Evolutionary conservation across 768 basidiomycete genomes (phyloP).

Genomic region (Chiua virens): DNA sequence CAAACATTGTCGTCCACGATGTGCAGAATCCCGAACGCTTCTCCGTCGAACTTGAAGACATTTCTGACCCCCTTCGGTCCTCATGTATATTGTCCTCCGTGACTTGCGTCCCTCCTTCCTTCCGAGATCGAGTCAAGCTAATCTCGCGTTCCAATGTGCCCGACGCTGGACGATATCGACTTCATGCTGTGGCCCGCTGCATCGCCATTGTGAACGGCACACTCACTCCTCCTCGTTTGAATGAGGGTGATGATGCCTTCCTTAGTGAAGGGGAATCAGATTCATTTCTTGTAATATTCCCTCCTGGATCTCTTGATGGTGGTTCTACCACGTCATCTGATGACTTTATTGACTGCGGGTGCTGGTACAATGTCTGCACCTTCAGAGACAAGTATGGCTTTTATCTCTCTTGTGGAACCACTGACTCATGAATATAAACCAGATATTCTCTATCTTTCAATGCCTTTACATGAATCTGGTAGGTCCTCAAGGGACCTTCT

Average conservation of each 20-base stretch:
- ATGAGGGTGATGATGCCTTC: constrained; percentile 20
- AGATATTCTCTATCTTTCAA: constrained; percentile 63
- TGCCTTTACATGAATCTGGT: constrained; percentile 40
- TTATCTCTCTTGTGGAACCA: background rate
- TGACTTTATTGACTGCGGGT: constrained; percentile 67
- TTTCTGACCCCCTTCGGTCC: constrained; percentile 58
- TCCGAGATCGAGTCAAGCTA: constrained; percentile 23
- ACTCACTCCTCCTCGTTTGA: constrained; percentile 26
- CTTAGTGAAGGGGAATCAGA: constrained; percentile 40
- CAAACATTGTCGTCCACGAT: constrained; percentile 31
- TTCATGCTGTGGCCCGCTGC: constrained; percentile 40
- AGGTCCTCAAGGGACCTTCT: constrained; percentile 39
- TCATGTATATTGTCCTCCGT: constrained; percentile 54
- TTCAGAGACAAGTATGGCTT: constrained; percentile 53
- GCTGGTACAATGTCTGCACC: constrained; percentile 76
- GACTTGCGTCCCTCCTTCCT: constrained; percentile 31
- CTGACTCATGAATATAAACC: constrained; percentile 2
- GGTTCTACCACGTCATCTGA: constrained; percentile 51
- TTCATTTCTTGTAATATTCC: constrained; percentile 71
- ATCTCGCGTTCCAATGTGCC: constrained; percentile 5
- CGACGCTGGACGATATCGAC: constrained; percentile 1
- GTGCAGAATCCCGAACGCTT: constrained; percentile 30
- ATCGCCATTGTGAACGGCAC: constrained; percentile 49
- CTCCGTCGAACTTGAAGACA: constrained; percentile 52
- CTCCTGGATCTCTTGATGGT: constrained; percentile 55